Percentiles rank a stretch among this genome's conserved stretches.
phyloP scores from a whole-genome alignment of 371 early-diverging fungal genomes.

The Mucor mucedo region DNA sequence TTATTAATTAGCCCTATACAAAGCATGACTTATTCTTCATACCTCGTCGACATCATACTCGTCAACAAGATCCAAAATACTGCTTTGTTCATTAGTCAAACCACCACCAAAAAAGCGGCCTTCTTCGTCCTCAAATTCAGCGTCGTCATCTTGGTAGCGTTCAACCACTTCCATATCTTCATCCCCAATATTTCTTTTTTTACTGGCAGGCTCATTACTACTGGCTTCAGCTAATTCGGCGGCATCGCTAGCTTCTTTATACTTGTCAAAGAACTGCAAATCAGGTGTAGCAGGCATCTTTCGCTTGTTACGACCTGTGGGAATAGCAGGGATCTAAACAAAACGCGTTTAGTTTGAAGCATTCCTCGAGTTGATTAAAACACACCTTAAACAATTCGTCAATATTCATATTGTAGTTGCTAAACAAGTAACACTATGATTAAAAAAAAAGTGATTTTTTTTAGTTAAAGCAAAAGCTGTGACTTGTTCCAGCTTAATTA shows the following conservation, averaged over 20 bases:
- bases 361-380: neutral
- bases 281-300: constrained; percentile 63
- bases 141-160: constrained; percentile 24
- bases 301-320: constrained; percentile 64
- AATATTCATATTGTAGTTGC: constrained; percentile 65
- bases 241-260: constrained; percentile 32
- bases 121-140: constrained; percentile 44
- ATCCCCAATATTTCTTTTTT: constrained; percentile 35
- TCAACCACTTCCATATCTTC: constrained; percentile 29
- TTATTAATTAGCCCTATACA: neutral
- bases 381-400: constrained; percentile 74
- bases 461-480: neutral
- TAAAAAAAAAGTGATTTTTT: constrained; percentile 1
- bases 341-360: constrained; percentile 4
- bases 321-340: constrained; percentile 58
- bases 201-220: constrained; percentile 16
- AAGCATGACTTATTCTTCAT: neutral
- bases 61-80: constrained; percentile 84
- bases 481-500: neutral
- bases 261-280: constrained; percentile 52
- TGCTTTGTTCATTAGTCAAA: constrained; percentile 76
- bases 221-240: constrained; percentile 22
- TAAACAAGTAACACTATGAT: neutral
- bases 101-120: constrained; percentile 90
- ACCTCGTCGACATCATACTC: constrained; percentile 79